Base-by-base conservation (phyloP, 2,329 filamentous ascomycete species). In the Aspergillus persii region DNA sequence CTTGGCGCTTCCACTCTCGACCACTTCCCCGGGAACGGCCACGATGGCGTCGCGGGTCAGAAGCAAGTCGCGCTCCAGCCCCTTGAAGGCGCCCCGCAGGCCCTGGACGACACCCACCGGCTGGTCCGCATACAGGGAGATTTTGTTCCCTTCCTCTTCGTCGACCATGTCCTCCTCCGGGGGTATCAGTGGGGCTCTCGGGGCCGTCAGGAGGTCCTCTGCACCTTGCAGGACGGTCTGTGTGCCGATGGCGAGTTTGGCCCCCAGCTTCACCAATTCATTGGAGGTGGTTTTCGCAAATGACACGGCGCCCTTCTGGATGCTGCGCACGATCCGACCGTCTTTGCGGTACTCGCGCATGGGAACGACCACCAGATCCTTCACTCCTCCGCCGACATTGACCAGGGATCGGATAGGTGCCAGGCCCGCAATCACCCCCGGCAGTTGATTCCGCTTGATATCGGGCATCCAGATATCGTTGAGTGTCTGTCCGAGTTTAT, bases 381-480 rank as follows among this genome's bases (percentile, higher is more conserved):
- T 87, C 68, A 99, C 86, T 1, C 94, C 94, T 57, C 88, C 90
- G 31, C 93, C 92, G 8, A 99, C 91, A 66, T 96, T 96, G 53
- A 96, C 94, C 1, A 99, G 79, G 1, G 92, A 92, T 12, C 92
- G 87, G n/a, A 98, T 88, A 0, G 92, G 91, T 0, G 93, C 93
- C 5, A 99, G 81, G 23, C 95, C 95, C 2, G 92, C 91, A 39
- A 99, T 83, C 1, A 99, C 90, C 1, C 89, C 88, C 0, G 92
- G 92, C 4, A 99, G 87, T 74, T 99, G 95, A 65, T 94, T 96
- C 15, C 84, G 81, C 71, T 90, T 92, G 57, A 99, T 90, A 71
- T 99, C 94, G 1, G 92, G 92, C 84, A 89, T 96, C 95, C 95
- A 99, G 48, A 97, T 91, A 71, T 96, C 92, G 71, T 98, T 98